Evolutionary conservation across 2,329 filamentous ascomycete genomes (phyloP).

Genomic region (Grosmannia clavigera): DNA sequence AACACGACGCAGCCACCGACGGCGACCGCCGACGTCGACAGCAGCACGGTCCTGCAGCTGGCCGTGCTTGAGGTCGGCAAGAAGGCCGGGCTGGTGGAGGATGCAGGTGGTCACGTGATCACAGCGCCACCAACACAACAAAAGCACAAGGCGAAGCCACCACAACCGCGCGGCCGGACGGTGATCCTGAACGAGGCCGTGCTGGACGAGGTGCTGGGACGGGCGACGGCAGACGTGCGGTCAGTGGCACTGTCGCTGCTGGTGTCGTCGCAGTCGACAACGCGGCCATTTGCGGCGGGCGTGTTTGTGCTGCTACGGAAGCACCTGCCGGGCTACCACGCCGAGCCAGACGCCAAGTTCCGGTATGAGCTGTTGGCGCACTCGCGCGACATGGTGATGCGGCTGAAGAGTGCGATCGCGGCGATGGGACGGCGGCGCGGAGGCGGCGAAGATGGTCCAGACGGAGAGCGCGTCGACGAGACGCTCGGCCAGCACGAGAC

Average conservation of each 20-base stretch:
- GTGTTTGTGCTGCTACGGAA: constrained; percentile 50
- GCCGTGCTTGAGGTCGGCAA: constrained; percentile 60
- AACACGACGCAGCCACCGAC: constrained; percentile 17
- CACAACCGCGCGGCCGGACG: constrained; percentile 7
- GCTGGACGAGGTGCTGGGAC: constrained; percentile 39
- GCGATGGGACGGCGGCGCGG: constrained; percentile 31
- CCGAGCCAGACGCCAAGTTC: constrained; percentile 77
- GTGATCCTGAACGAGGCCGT: constrained; percentile 27
- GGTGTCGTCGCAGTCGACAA: constrained; percentile 61
- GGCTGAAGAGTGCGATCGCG: constrained; percentile 55
- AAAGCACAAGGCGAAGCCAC: background rate
- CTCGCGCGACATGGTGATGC: constrained; percentile 63
- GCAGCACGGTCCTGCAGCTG: constrained; percentile 47
- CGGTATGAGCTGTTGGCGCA: constrained; percentile 68
- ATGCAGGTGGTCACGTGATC: constrained; percentile 18
- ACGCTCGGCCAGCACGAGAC: constrained; percentile 36
- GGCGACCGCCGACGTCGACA: constrained; percentile 27
- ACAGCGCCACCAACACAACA: background rate
- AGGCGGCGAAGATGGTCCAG: background rate
- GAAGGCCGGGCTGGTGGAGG: constrained; percentile 55
- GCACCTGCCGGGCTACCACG: constrained; percentile 60
- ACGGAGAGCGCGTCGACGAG: background rate
- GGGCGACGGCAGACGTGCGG: constrained; percentile 52
- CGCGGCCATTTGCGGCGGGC: constrained; percentile 53
- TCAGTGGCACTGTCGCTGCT: constrained; percentile 73